Base-by-base conservation (phyloP, 2,329 filamentous ascomycete genomes). In the Microsporum audouinii region DNA sequence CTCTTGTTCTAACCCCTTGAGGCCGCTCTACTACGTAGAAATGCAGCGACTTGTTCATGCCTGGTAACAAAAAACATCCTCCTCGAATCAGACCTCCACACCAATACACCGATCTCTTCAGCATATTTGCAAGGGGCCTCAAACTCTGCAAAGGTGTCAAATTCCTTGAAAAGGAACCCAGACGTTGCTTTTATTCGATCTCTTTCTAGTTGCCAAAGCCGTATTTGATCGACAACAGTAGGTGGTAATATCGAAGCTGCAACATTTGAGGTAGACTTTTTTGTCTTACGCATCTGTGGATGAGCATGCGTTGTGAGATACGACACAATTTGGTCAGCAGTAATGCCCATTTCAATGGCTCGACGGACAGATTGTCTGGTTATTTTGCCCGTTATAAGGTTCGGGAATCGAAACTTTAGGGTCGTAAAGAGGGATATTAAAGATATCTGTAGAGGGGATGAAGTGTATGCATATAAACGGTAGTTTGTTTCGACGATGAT, bases 401-500 rank as follows among this genome's bases (percentile, higher is more conserved):
- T 95, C 0, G 89, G 88, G 77, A 95, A 97, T 65, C 94, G 90
- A 73, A 91, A 91, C 68, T 87, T 87, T 60, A 99, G 85, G 63
- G 88, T 87, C 58, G 87, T 84, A 77, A 99, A 99, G 65, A 99
- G 87, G 43, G 87, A 86, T 53, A 99, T 85, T 63, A 99, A 90
- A 60, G 91, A 90, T 65, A 97, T 99, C 73, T 96, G 92, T 0
- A 99, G 84, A 0, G 91, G 89, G 0, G 91, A 96, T 38, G 88
- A 87, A 5, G 95, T 97, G 77, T 99, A 99, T 36, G 94, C 94
- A 77, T 99, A 99, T 67, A 99, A 78, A 31, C 94, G 88, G 77
- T 96, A 97, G 76, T 99, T 99, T 6, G 94, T 99, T 78, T 99
- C 94, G 66, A 99, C 84, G 69, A 99, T 91, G 71, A 99, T 90